Base-by-base conservation (phyloP, 2,329 filamentous ascomycete genomes). In the Ceratocystiopsis sp. region DNA sequence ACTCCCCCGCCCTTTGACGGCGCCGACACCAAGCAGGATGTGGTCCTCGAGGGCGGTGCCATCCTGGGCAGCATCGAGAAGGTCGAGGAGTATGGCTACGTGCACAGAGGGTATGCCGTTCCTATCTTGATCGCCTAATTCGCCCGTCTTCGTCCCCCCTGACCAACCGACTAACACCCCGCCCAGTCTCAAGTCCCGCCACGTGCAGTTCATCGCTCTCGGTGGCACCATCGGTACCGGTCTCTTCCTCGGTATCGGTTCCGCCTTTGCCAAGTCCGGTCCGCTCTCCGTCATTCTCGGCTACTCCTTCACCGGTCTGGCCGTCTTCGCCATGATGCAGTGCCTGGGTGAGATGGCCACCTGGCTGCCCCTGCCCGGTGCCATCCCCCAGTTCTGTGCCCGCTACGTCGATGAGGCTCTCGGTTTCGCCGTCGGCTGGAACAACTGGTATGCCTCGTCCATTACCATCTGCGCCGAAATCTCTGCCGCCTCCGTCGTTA, bases 331-430 rank as follows among this genome's bases (percentile, higher is more conserved):
- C 50, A 56, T 58, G 42, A 59, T 65, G 49, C 48, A 51, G 46
- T 48, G 45, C 52, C 68, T 78, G 43, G 67, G 66, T 17, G 71
- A 75, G 57, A 71, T 79, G 61, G 71, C 73, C 18, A 67, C 75
- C 32, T 78, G 73, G 62, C 66, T 80, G 42, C 71, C 75, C 4
- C 57, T 76, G 48, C 62, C 71, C 25, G 67, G 69, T n/a, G 67
- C 67, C 6, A 64, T 71, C 9, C 62, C 66, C 6, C 57, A 67
- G 19, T 71, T 69, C 41, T 66, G 66, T 11, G 57, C 62, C 16
- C 61, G 65, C n/a, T 68, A 61, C 45, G 64, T 67, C 40, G 64
- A 68, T 44, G 61, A 63, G 34, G 62, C 64, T 2, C 57, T 66
- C 10, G 66, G 62, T 32, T 71, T 68, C 42, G 63, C 66, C 1